Evolutionary conservation across 2,329 filamentous ascomycete species (phyloP), one percentile per base, ranked within the genome.

Genomic region (Pestalotiopsis sp.): DNA sequence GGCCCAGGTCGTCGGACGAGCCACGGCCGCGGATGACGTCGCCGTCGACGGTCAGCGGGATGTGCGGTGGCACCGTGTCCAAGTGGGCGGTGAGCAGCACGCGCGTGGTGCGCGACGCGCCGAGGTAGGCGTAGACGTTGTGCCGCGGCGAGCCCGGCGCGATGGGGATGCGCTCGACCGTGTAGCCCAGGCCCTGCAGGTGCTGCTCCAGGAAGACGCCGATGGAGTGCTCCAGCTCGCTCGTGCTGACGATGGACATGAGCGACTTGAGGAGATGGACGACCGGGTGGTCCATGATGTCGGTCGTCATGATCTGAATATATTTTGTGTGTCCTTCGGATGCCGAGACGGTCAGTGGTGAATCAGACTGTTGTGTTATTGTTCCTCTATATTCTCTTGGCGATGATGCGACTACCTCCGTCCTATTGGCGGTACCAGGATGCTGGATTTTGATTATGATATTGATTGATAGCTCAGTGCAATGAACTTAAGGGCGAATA

Each of bases 41-140:
- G 12, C 73, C 74, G 5, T 67, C 70, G 9, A 78, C 72, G 45
- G 82, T 81, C 73, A 87, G 86, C 0, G 85, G 85, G 73, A 85
- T 86, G 74, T 83, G 86, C 0, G 86, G 86, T 0, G 86, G 84
- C 4, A 85, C 83, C 9, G 79, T 80, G 65, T 80, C 78, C 75
- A 80, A 79, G 70, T 81, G 79, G 1, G 76, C 73, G 3, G 78
- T 78, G 23, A 80, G 73, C 31, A 79, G 77, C 23, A 78, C 73
- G 13, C 79, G 74, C 3, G 78, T 75, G 45, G 76, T 71, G 38
- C 76, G 73, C 14, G 69, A 59, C 52, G 71, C 68, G 3, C 78
- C 78, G 4, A 82, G 72, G 70, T 81, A 82, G 5, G 80, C 80
- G 73, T 81, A 81, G 68, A 82, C 75, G 73, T 82, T 82, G 67